These are phyloP conservation scores for Fusarium oligoseptatum DNA, from an alignment of 2,329 filamentous ascomycete species.

Conservation along the genomic window DNA sequence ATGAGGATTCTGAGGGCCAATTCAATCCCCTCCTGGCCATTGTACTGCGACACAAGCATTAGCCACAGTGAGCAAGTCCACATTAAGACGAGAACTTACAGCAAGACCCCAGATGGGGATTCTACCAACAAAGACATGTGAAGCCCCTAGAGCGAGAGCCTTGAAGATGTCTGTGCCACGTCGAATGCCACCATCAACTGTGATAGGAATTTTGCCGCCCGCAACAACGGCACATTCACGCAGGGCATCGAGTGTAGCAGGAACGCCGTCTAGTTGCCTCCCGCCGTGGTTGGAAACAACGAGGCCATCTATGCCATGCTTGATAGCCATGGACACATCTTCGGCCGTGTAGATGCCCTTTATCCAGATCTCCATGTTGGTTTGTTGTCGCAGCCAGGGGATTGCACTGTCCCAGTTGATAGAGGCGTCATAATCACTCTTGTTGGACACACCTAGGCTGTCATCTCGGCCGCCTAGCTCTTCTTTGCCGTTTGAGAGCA, in stretches of 20 bases:
- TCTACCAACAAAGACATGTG: background rate
- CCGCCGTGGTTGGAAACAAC: background rate
- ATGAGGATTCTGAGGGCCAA: background rate
- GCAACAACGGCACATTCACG: background rate
- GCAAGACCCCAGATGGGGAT: background rate
- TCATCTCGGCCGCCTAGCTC: constrained; percentile 2
- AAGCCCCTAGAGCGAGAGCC: constrained; percentile 45
- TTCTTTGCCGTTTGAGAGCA: constrained; percentile 49
- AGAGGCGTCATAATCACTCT: background rate
- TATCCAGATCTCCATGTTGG: constrained; percentile 57
- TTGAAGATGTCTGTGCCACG: constrained; percentile 48
- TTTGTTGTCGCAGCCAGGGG: constrained; percentile 67
- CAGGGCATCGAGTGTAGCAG: background rate
- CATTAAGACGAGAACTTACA: background rate
- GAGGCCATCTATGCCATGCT: background rate
- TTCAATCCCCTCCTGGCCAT: background rate
- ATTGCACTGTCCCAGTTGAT: constrained; percentile 59
- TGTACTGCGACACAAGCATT: background rate
- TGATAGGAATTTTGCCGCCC: constrained; percentile 68
- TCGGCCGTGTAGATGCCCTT: background rate
- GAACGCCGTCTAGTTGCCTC: background rate
- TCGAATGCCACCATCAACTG: constrained; percentile 50
- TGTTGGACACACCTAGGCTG: constrained; percentile 37
- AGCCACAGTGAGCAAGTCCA: background rate
- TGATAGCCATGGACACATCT: background rate